A percentile compares a stretch with the other conserved stretches of the same genome.
These are phyloP conservation scores for Dentipellis fragilis DNA, from an alignment of 768 basidiomycete species.

Conservation along the genomic window DNA sequence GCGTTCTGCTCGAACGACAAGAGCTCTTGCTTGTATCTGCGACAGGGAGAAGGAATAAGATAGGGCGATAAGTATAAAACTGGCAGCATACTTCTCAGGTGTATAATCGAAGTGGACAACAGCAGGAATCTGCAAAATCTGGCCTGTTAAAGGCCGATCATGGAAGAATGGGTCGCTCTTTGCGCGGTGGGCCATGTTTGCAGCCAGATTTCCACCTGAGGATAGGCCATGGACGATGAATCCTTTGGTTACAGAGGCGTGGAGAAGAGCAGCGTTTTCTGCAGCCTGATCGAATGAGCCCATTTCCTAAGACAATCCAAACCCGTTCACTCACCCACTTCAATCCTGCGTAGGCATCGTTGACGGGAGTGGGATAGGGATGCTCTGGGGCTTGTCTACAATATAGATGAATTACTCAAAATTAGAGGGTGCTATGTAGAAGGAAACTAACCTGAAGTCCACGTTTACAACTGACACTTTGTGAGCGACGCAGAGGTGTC, in stretches of 20 bases:
- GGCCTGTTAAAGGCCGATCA: neutral
- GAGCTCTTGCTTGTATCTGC: neutral
- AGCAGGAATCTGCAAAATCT: neutral
- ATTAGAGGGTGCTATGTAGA: too few relatives aligned
- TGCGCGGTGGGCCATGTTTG: neutral
- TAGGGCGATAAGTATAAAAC: too few relatives aligned
- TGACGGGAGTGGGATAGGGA: neutral
- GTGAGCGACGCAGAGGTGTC: neutral
- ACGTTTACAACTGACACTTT: neutral
- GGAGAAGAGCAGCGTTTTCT: neutral
- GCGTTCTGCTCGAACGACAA: neutral
- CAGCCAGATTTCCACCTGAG: neutral
- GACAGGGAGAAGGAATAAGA: too few relatives aligned
- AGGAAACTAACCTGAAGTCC: neutral
- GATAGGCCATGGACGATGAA: constrained; percentile 1
- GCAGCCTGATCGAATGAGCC: neutral
- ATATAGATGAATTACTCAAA: neutral
- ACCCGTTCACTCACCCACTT: neutral
- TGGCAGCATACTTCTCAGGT: neutral
- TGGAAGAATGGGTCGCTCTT: neutral
- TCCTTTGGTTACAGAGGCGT: neutral
- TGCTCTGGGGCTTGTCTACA: neutral
- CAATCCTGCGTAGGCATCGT: neutral
- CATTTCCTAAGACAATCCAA: neutral
- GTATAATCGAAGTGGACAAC: neutral